These are phyloP conservation scores for Talaromyces liani DNA, from an alignment of 495 filamentous ascomycete species.

Conservation along the genomic window DNA sequence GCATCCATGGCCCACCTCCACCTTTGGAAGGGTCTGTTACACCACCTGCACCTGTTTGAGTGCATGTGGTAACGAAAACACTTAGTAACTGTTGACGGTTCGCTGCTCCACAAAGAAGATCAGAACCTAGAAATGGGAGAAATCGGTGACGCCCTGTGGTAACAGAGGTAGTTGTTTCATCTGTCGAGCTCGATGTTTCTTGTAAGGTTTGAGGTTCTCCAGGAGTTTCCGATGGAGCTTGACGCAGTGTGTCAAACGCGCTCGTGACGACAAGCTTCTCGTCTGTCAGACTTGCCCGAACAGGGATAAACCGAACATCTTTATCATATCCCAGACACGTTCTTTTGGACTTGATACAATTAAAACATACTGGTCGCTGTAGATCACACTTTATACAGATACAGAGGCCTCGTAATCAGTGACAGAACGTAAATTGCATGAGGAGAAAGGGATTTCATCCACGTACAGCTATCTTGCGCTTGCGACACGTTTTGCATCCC, in stretches of 20 bases:
- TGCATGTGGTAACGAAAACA: slow-evolving; percentile 15
- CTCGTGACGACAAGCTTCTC: slow-evolving; percentile 8
- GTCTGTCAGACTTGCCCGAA: slow-evolving; percentile 12
- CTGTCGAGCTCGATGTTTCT: background rate
- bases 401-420: background rate
- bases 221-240: background rate
- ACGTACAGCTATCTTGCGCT: slow-evolving; percentile 32
- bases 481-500: slow-evolving; percentile 38
- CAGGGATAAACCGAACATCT: slow-evolving; percentile 25
- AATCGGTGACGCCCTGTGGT: background rate
- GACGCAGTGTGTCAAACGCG: background rate
- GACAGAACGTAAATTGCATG: background rate
- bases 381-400: slow-evolving; percentile 24
- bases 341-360: slow-evolving; percentile 28
- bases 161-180: background rate
- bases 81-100: slow-evolving; percentile 13
- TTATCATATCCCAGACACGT: slow-evolving; percentile 29
- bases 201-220: background rate
- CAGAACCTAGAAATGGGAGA: background rate
- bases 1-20: slow-evolving; percentile 19
- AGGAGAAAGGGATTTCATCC: background rate
- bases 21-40: background rate
- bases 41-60: background rate
- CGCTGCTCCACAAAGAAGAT: background rate
- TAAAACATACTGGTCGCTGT: slow-evolving; percentile 25